Percentiles rank a stretch among this genome's conserved stretches.
phyloP scores from a whole-genome alignment of 305 asterid species.

The Fraxinus dipetala region DNA sequence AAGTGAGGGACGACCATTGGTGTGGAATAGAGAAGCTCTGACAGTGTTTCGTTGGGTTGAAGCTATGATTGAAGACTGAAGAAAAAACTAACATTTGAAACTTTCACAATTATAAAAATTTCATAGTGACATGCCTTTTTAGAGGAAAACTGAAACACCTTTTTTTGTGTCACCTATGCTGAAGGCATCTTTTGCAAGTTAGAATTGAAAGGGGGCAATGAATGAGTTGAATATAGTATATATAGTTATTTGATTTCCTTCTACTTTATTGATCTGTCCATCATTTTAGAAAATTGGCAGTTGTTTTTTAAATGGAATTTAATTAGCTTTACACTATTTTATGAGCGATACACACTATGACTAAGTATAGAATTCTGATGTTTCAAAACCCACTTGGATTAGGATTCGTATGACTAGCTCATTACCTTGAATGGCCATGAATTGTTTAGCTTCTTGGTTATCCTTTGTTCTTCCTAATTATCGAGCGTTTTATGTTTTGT shows the following conservation, averaged over 20 bases:
- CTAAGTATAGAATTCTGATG: not conserved
- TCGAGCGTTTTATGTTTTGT: constrained; percentile 3
- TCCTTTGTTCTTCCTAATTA: constrained; percentile 8
- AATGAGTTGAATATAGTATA: not conserved
- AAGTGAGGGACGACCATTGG: not conserved
- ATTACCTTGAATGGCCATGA: not conserved
- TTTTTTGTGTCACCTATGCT: not conserved
- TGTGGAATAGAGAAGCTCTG: not conserved
- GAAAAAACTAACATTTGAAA: not conserved
- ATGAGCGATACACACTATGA: not conserved
- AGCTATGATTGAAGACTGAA: not conserved
- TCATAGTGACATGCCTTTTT: not conserved
- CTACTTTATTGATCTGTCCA: not conserved
- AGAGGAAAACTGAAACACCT: not conserved
- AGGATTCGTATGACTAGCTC: not conserved
- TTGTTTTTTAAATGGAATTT: not conserved
- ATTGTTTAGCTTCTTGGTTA: not conserved
- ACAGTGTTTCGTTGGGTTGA: not conserved
- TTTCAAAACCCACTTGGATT: not conserved
- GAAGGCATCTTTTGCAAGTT: not conserved
- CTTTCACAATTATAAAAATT: not conserved
- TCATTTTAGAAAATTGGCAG: not conserved
- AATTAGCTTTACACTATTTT: not conserved
- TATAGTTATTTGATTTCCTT: not conserved
- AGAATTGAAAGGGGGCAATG: not conserved